These are phyloP conservation scores for Cryptococcus sp. DNA, from an alignment of 1,284 basidiomycete genomes.

Conservation along the genomic window DNA sequence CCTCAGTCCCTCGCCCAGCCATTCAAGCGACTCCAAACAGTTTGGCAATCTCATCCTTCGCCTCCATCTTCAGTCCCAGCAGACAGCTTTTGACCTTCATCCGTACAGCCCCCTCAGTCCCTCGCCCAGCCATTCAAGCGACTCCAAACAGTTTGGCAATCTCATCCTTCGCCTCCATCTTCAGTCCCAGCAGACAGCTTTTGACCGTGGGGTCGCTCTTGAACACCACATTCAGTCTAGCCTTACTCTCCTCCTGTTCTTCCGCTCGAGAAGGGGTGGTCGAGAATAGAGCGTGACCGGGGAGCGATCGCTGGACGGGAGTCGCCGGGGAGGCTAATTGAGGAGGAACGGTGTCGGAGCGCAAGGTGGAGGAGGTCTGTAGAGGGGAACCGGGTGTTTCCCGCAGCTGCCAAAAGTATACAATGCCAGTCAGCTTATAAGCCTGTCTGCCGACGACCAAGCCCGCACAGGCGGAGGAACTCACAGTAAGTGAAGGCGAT, in stretches of 20 bases:
- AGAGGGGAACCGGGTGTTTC: not conserved
- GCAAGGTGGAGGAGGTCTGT: conserved; percentile 1
- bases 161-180: conserved; percentile 15
- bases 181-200: conserved; percentile 11
- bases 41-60: conserved; percentile 13
- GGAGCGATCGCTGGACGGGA: not conserved
- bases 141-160: conserved; percentile 17
- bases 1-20: not conserved
- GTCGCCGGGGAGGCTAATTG: too few species aligned
- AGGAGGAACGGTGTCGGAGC: too few species aligned
- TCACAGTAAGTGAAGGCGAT: conserved; percentile 12
- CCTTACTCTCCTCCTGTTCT: not conserved
- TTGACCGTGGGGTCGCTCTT: conserved; percentile 15
- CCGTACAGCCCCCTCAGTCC: not conserved
- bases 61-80: conserved; percentile 12
- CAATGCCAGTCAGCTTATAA: too few species aligned
- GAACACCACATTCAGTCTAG: conserved; percentile 5
- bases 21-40: conserved; percentile 14
- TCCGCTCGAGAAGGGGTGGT: not conserved
- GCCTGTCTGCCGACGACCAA: too few species aligned
- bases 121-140: not conserved
- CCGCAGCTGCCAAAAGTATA: not conserved
- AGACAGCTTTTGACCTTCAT: conserved; percentile 13
- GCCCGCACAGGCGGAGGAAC: too few species aligned
- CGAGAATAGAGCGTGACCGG: not conserved